Base-by-base conservation (phyloP, 2,329 filamentous ascomycete species). In the Neofusicoccum sp. region DNA sequence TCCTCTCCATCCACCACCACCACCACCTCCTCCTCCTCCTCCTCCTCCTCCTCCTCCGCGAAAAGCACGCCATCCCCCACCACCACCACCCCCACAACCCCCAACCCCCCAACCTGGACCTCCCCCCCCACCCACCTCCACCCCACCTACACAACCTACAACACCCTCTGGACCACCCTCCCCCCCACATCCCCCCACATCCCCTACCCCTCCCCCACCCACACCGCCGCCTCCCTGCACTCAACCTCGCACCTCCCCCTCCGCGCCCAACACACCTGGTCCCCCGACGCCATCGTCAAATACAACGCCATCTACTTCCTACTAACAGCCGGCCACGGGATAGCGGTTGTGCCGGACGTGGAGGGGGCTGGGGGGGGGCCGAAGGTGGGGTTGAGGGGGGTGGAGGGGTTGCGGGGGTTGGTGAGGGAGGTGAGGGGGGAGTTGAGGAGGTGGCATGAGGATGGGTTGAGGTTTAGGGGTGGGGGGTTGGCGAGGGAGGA, bases 271-370 rank as follows among this genome's bases (percentile, higher is more conserved):
- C 7, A 40, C 56, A 33, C 14, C 16, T 59, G 56, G 48, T 30
- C 38, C 6, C 26, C 31, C 11, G 62, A 63, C 31, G 61, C 36
- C 11, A 11, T 60, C 34, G 47, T 60, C 33, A 36, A 58, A 34
- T 45, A 45, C 34, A 62, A 63, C 34, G 49, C 48, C 9, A 36
- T 14, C 30, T 20, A 26, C 33, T 60, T 62, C 45, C 58, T 61
- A 24, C 63, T 65, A n/a, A n/a, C n/a, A n/a, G 61, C 31, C 6
- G 58, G 60, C 16, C 48, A 58, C 48, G 62, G 60, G 40, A 65
- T 61, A 33, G 26, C 36, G 26, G 38, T 56, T 6, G 28, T 12
- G 26, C 49, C 49, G 4, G 56, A 58, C 33, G 20, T 48, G 31
- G 20, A 28, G 31, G 9, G 14, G 20, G 57, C n/a, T n/a, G n/a